These are phyloP conservation scores for Fusarium protoensiforme DNA, from an alignment of 2,329 filamentous ascomycete species.

Conservation along the genomic window DNA sequence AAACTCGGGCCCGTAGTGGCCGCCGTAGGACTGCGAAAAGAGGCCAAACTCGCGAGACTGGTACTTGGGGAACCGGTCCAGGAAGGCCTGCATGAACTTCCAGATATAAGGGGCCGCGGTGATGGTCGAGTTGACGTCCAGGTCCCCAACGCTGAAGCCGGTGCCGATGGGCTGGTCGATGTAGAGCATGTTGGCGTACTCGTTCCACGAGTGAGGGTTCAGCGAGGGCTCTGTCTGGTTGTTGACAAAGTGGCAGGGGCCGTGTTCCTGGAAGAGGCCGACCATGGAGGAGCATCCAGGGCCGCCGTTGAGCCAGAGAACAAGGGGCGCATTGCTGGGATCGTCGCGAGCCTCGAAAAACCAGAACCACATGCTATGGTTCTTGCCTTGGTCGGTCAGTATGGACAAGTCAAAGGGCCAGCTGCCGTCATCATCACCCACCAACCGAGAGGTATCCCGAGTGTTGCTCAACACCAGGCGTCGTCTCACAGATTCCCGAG, in stretches of 20 bases:
- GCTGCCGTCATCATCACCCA: constrained; percentile 43
- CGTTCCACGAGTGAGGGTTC: constrained; percentile 73
- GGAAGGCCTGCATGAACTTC: constrained; percentile 70
- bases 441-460: constrained; percentile 71
- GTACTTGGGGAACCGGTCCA: constrained; percentile 71
- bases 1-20: constrained; percentile 69
- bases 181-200: constrained; percentile 74
- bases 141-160: constrained; percentile 45
- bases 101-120: constrained; percentile 56
- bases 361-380: constrained; percentile 56
- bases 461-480: constrained; percentile 70
- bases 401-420: too few relatives aligned
- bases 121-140: constrained; percentile 42
- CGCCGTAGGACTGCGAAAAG: constrained; percentile 66
- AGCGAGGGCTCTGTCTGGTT: constrained; percentile 47
- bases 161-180: constrained; percentile 68
- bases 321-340: constrained; percentile 55
- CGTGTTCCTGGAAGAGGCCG: constrained; percentile 73
- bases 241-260: constrained; percentile 76
- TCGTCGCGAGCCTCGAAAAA: constrained; percentile 59
- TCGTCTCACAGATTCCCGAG: constrained; percentile 65
- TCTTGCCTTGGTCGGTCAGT: constrained; percentile 43
- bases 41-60: constrained; percentile 67
- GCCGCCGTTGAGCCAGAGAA: constrained; percentile 64
- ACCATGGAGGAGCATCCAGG: constrained; percentile 49